Evolutionary conservation across 805 yeast species (phyloP), one percentile per base, ranked within the genome.

Genomic region (Metschnikowia arizonensis): DNA sequence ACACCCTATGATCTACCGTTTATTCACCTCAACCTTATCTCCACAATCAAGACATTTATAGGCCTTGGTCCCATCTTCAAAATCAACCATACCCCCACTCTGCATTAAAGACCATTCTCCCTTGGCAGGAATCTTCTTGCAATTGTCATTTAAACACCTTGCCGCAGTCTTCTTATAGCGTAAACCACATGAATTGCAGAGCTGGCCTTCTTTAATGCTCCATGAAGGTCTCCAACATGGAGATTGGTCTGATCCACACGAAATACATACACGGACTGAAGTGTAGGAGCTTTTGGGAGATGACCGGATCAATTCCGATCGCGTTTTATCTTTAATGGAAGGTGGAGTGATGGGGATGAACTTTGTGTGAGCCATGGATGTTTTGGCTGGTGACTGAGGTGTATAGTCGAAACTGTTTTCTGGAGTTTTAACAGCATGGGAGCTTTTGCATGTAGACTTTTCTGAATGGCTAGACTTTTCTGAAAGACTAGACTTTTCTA

Each of bases 201-300:
- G 75, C 68, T 90, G 98, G n/a, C 97, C 98, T 50, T 85, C 88
- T 53, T 82, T 73, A 23, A 81, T 73, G 3, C 91, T 82, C 99
- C 99, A 91, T 4, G 95, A 85, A 1, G 99, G 99, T 61, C 99
- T 79, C 99, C 99, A 91, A 65, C 99, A 91, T 4, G 99, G 99
- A 5, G 95, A 86, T 55, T 86, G 93, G 45, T 82, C 84, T 1
- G 93, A 81, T 5, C 89, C 88, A 66, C 99, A 91, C 5, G 97
- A 88, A 24, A 91, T 82, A 61, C 99, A 91, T 43, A 76, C 77
- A 54, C 96, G 75, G 10, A 66, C 62, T 28, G 59, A 52, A 30
- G 55, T 57, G 45, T 53, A 62, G 19, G 26, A 2, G 25, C 45
- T 33, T 30, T 52, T 57, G 18, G 69, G 62, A 3, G 73, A 69